Evolutionary conservation across 371 early-diverging fungal genomes (phyloP).

Genomic region (Umbelopsis sp.): DNA sequence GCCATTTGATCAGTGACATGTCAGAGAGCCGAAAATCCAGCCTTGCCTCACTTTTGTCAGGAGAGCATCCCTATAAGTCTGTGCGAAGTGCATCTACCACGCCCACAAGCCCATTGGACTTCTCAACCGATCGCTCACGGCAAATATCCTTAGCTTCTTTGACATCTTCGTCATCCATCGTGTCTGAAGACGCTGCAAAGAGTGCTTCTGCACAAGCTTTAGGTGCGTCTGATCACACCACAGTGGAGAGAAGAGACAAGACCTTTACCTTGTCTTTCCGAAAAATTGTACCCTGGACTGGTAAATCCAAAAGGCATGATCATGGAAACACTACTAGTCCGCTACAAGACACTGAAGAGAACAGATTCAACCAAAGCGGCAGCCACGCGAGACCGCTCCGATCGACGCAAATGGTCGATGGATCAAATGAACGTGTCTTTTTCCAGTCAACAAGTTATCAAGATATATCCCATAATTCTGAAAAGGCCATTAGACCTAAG

Average conservation of each 20-base stretch:
- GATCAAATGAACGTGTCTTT: neutral
- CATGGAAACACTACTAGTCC: neutral
- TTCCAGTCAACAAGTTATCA: neutral
- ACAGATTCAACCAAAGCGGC: neutral
- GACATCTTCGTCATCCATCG: neutral
- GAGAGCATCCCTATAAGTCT: neutral
- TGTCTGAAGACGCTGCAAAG: slow-evolving; percentile 11
- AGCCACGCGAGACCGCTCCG: neutral
- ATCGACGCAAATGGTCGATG: neutral
- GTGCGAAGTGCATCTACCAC: neutral
- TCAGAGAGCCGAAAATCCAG: slow-evolving; percentile 13
- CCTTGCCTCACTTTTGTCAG: neutral
- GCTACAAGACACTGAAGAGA: neutral
- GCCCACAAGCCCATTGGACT: neutral
- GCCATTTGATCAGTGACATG: slow-evolving; percentile 6
- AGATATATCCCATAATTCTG: neutral
- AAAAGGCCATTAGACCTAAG: neutral
- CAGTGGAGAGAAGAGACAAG: neutral
- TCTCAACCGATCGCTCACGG: slow-evolving; percentile 1
- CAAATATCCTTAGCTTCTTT: neutral
- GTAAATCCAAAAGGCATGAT: neutral
- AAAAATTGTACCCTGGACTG: slow-evolving; percentile 9
- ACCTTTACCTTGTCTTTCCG: neutral
- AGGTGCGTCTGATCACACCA: neutral
- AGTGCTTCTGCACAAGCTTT: neutral